Evolutionary conservation across 495 filamentous ascomycete genomes (phyloP).

Genomic region (Neurospora hispaniola): DNA sequence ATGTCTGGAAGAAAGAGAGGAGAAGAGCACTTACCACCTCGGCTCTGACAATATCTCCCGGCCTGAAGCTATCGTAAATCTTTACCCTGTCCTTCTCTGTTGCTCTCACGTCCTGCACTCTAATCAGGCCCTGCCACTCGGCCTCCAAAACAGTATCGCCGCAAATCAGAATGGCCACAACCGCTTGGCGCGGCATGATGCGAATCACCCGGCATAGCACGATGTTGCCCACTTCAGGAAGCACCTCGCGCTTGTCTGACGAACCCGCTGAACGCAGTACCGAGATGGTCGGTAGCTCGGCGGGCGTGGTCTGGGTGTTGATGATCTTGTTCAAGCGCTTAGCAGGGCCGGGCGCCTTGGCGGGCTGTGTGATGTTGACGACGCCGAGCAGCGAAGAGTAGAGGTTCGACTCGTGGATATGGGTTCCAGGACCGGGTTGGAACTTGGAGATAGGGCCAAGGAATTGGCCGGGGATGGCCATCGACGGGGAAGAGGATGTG

Average conservation of each 20-base stretch:
- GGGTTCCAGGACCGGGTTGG: slow-evolving; percentile 67
- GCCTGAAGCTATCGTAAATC: slow-evolving; percentile 81
- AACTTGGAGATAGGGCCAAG: slow-evolving; percentile 58
- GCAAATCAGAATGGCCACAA: slow-evolving; percentile 70
- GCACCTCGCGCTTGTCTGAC: slow-evolving; percentile 52
- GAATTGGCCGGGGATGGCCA: slow-evolving; percentile 62
- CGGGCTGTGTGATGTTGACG: slow-evolving; percentile 38
- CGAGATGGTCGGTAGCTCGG: slow-evolving; percentile 29
- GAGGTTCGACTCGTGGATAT: slow-evolving; percentile 59
- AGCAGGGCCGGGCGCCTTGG: slow-evolving; percentile 43
- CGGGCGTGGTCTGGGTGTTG: slow-evolving; percentile 20
- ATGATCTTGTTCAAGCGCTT: slow-evolving; percentile 46
- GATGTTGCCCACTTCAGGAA: slow-evolving; percentile 68
- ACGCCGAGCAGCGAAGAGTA: slow-evolving; percentile 63
- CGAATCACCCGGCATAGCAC: slow-evolving; percentile 80
- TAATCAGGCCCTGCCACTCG: slow-evolving; percentile 50
- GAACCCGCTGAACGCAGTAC: slow-evolving; percentile 13
- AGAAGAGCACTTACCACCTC: slow-evolving; percentile 54
- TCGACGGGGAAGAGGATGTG: slow-evolving; percentile 8
- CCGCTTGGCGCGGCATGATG: slow-evolving; percentile 71
- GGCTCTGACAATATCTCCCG: slow-evolving; percentile 86
- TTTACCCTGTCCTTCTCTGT: slow-evolving; percentile 94
- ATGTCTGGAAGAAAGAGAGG: neutral
- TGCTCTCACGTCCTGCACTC: slow-evolving; percentile 82
- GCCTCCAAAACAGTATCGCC: slow-evolving; percentile 51